Percentiles rank a stretch among this genome's conserved stretches.
These are phyloP conservation scores for Aureobasidium lini DNA, from an alignment of 2,329 filamentous ascomycete species.

Conservation along the genomic window DNA sequence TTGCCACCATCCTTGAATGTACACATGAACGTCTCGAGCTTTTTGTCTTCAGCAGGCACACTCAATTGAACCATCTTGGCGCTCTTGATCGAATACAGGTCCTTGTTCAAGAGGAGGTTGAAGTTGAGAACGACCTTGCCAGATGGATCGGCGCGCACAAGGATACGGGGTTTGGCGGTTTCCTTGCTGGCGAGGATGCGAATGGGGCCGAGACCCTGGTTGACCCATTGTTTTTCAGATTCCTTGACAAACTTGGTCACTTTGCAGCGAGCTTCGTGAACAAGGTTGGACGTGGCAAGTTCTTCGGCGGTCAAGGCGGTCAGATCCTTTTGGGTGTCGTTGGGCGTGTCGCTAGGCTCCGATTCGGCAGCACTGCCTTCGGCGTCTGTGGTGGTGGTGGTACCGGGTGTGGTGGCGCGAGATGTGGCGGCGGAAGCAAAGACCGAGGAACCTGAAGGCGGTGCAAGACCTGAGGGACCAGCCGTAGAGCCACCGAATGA, in stretches of 20 bases:
- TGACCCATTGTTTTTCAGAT: slow-evolving; percentile 35
- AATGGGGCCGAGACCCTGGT: slow-evolving; percentile 61
- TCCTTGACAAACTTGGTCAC: slow-evolving; percentile 52
- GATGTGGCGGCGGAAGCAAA: slow-evolving; percentile 33
- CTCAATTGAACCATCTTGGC: slow-evolving; percentile 42
- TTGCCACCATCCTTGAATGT: slow-evolving; percentile 54
- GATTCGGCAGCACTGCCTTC: slow-evolving; percentile 21
- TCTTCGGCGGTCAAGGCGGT: slow-evolving; percentile 58
- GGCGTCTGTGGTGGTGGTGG: slow-evolving; percentile 34
- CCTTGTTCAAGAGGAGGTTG: slow-evolving; percentile 44
- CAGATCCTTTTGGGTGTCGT: slow-evolving; percentile 42
- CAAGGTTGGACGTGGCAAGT: slow-evolving; percentile 55
- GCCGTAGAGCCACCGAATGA: slow-evolving; percentile 28
- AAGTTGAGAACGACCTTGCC: slow-evolving; percentile 70
- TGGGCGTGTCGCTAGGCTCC: slow-evolving; percentile 21
- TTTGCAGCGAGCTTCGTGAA: slow-evolving; percentile 62
- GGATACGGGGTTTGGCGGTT: slow-evolving; percentile 57
- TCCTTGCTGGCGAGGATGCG: slow-evolving; percentile 67
- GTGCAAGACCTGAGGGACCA: slow-evolving; percentile 22
- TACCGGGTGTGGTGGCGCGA: slow-evolving; percentile 37
- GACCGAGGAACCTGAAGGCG: slow-evolving; percentile 25
- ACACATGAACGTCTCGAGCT: slow-evolving; percentile 62
- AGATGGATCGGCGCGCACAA: slow-evolving; percentile 67
- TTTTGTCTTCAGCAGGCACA: slow-evolving; percentile 48
- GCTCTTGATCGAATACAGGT: slow-evolving; percentile 43